These are phyloP conservation scores for Incumbomyces delicatus DNA, from an alignment of 2,329 filamentous ascomycete species.

Conservation along the genomic window DNA sequence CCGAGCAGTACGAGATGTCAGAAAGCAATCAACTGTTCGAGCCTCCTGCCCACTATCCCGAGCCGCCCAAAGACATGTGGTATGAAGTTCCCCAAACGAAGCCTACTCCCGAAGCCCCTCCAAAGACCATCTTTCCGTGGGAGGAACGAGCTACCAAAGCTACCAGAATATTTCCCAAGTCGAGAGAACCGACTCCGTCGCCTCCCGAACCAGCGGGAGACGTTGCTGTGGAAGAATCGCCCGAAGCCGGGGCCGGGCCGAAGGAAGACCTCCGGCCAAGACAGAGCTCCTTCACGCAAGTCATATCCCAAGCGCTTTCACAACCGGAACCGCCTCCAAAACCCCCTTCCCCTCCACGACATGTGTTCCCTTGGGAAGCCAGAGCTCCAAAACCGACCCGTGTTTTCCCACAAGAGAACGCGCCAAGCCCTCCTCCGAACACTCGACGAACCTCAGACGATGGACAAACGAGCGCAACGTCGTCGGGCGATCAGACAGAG, in stretches of 20 bases:
- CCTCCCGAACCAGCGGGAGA: slow-evolving; percentile 17
- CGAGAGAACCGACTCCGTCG: slow-evolving; percentile 18
- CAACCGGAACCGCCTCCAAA: slow-evolving; percentile 45
- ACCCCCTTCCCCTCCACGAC: slow-evolving; percentile 32
- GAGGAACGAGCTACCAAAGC: slow-evolving; percentile 57
- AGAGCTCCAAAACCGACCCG: slow-evolving; percentile 51
- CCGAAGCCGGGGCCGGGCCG: slow-evolving; percentile 7
- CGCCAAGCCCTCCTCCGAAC: neutral
- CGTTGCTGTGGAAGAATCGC: slow-evolving; percentile 4
- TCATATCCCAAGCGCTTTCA: slow-evolving; percentile 48
- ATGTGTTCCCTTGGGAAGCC: slow-evolving; percentile 85
- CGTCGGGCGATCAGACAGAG: slow-evolving; percentile 1
- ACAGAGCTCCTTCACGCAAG: neutral
- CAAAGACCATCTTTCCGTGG: slow-evolving; percentile 79
- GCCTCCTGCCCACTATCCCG: slow-evolving; percentile 66
- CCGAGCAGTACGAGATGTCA: slow-evolving; percentile 73
- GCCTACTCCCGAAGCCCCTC: slow-evolving; percentile 41
- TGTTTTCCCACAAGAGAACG: slow-evolving; percentile 9
- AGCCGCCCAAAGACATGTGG: slow-evolving; percentile 79
- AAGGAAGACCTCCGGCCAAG: neutral
- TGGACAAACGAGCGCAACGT: slow-evolving; percentile 11
- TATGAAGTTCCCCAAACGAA: slow-evolving; percentile 58
- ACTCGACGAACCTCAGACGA: neutral
- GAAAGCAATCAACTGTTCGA: slow-evolving; percentile 64
- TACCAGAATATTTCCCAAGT: slow-evolving; percentile 38